Percentiles rank a stretch among this genome's conserved stretches.
phyloP scores from a whole-genome alignment of 2,329 filamentous ascomycete species.

The Neonectria ditissima region DNA sequence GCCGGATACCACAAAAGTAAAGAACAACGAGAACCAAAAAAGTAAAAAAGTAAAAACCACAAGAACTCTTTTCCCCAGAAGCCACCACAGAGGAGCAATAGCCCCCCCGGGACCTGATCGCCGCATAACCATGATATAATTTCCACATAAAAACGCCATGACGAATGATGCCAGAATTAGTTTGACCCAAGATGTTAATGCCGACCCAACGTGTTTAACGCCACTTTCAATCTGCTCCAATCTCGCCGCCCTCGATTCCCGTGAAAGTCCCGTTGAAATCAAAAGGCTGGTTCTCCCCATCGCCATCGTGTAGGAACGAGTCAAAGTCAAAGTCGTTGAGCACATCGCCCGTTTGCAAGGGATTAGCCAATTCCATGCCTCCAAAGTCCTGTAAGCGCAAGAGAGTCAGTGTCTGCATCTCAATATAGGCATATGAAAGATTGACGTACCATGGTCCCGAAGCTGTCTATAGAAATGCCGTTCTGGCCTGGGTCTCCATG shows the following conservation, averaged over 20 bases:
- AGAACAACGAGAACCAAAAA: conserved; percentile 25
- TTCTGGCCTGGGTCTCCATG: conserved; percentile 63
- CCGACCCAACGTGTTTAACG: conserved; percentile 40
- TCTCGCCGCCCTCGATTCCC: conserved; percentile 68
- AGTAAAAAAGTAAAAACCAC: conserved; percentile 34
- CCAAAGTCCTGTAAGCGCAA: conserved; percentile 55
- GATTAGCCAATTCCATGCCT: conserved; percentile 67
- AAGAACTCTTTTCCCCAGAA: conserved; percentile 49
- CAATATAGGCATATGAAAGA: conserved; percentile 19
- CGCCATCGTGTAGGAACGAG: conserved; percentile 72
- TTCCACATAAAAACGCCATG: conserved; percentile 53
- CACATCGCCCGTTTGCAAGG: conserved; percentile 65
- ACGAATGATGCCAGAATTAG: conserved; percentile 56
- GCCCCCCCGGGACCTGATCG: conserved; percentile 50
- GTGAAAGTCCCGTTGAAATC: conserved; percentile 66
- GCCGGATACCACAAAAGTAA: conserved; percentile 27
- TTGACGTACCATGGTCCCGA: conserved; percentile 57
- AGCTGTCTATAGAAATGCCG: conserved; percentile 57
- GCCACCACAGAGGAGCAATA: conserved; percentile 46
- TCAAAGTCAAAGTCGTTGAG: conserved; percentile 76
- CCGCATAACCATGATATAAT: conserved; percentile 57
- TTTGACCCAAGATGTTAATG: conserved; percentile 48
- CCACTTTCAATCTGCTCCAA: conserved; percentile 64
- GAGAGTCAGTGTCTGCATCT: conserved; percentile 17
- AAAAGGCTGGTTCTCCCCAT: conserved; percentile 61